Percentiles rank a stretch among this genome's conserved stretches.
These are phyloP conservation scores for Auricularia sp. DNA, from an alignment of 768 basidiomycete species.

Conservation along the genomic window DNA sequence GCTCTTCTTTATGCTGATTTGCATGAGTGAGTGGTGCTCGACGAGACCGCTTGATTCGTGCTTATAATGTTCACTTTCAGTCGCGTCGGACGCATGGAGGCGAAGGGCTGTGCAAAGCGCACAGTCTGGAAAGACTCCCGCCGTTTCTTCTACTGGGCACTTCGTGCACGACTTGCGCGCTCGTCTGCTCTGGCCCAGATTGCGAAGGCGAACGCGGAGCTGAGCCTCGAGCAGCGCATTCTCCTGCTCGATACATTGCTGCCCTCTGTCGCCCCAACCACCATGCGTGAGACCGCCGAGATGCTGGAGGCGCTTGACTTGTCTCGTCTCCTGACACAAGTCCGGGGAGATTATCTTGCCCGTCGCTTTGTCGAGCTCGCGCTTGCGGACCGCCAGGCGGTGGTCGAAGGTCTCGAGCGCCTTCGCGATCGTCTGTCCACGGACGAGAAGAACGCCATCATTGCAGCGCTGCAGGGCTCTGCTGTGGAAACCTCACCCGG, in stretches of 20 bases:
- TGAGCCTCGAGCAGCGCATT: conserved; percentile 56
- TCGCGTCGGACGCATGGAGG: conserved; percentile 92
- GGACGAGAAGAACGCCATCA: conserved; percentile 59
- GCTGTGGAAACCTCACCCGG: conserved; percentile 2
- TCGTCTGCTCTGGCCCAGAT: conserved; percentile 55
- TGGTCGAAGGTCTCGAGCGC: conserved; percentile 62
- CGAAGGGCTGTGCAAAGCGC: conserved; percentile 87
- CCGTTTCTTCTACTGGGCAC: conserved; percentile 88
- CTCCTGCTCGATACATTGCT: conserved; percentile 52
- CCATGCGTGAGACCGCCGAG: conserved; percentile 49
- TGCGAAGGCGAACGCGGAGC: conserved; percentile 60
- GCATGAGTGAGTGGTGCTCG: conserved; percentile 62
- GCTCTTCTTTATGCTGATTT: conserved; percentile 92
- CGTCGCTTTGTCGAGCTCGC: conserved; percentile 56
- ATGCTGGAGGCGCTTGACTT: conserved; percentile 66
- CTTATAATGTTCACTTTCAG: conserved; percentile 30
- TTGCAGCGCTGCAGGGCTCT: conserved; percentile 43
- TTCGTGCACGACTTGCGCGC: conserved; percentile 70
- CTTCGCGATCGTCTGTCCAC: conserved; percentile 63
- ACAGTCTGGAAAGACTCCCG: conserved; percentile 83
- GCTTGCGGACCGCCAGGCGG: conserved; percentile 67
- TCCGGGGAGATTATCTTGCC: conserved; percentile 61
- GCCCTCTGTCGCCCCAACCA: conserved; percentile 38
- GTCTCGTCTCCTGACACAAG: conserved; percentile 46
- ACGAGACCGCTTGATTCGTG: neutral